Evolutionary conservation across 2,329 filamentous ascomycete genomes (phyloP), one percentile per base, ranked within the genome.

Genomic region (Ophiocordyceps australis): DNA sequence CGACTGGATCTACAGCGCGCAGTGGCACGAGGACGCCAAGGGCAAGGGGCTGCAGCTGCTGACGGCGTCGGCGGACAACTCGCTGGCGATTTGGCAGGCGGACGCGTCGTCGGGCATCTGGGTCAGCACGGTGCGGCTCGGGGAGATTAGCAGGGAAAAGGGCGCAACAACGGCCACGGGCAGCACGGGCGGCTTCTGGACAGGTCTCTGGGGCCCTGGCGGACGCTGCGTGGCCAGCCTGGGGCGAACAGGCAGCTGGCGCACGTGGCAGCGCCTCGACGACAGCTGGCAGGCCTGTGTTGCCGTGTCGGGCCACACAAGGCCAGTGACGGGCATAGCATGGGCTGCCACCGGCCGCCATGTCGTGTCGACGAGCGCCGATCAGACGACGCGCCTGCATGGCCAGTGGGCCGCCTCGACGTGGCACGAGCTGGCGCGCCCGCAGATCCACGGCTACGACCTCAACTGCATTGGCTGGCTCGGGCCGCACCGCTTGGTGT

Each of bases 361-460:
- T 49, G 58, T 98, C 14, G 62, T 98, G 10, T 91, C 85, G 1
- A 94, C 86, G 3, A 76, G 82, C 43, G 69, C 73, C 7, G 89
- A 98, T 50, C 89, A 98, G 52, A 98, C 89, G 0, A 93, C 86
- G 4, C 66, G 89, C 25, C 61, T 95, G 13, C 81, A 86, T 46
- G 76, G 81, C 2, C 58, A 73, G 40, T 95, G 86, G 89, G 65
- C 62, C 32, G 57, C 59, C 12, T 30, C 39, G 5, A 82, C 81
- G 9, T 98, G 89, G 89, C 86, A 95, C 49, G 89, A 98, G 48
- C 83, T 95, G 58, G 77, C 85, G 1, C 65, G 89, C 25, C 89
- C 89, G 4, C 89, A 98, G 47, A 98, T 98, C 35, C 89, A 98
- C 46, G 89, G 89, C 20, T 98, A 98, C 47, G 86, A 98, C 47